Conservation (phyloP, 805 yeast species). For the Candida multigemmis region DNA sequence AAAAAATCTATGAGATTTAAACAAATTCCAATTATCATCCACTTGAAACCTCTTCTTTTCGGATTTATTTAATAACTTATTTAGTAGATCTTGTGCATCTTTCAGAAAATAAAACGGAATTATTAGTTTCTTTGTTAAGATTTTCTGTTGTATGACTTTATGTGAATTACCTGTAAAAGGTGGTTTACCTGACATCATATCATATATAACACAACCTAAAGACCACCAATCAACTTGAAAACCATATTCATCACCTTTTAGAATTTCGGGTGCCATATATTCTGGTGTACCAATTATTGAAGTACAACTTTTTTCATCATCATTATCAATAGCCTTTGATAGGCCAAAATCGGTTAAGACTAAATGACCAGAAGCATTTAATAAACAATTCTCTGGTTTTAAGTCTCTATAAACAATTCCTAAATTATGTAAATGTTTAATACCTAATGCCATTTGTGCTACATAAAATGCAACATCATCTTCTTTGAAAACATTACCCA, state of each 20-base stretch:
- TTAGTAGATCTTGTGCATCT: slow-evolving; percentile 34
- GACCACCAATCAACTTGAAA: slow-evolving; percentile 42
- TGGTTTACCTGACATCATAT: slow-evolving; percentile 35
- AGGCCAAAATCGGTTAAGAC: slow-evolving; percentile 38
- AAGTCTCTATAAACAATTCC: slow-evolving; percentile 35
- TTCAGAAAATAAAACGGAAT: slow-evolving; percentile 30
- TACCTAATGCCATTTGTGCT: slow-evolving; percentile 34
- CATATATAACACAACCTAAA: slow-evolving; percentile 34
- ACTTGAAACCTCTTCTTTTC: slow-evolving; percentile 28
- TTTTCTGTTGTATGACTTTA: slow-evolving; percentile 30
- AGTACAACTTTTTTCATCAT: slow-evolving; percentile 8
- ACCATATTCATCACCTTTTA: slow-evolving; percentile 30
- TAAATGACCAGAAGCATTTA: slow-evolving; percentile 27
- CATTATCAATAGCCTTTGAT: slow-evolving; percentile 22
- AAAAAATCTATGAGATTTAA: slow-evolving; percentile 30
- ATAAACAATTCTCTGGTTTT: slow-evolving; percentile 37
- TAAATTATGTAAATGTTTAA: slow-evolving; percentile 28
- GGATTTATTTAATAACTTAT: slow-evolving; percentile 27
- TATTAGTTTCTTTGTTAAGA: slow-evolving; percentile 21
- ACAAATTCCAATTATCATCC: slow-evolving; percentile 21
- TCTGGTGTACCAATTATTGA: slow-evolving; percentile 38
- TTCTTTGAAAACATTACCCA: slow-evolving; percentile 17
- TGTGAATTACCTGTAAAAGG: slow-evolving; percentile 36
- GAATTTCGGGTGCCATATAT: slow-evolving; percentile 40
- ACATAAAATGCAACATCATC: slow-evolving; percentile 32